Evolutionary conservation across 2,329 filamentous ascomycete species (phyloP).

Genomic region (Grosmannia huntii): DNA sequence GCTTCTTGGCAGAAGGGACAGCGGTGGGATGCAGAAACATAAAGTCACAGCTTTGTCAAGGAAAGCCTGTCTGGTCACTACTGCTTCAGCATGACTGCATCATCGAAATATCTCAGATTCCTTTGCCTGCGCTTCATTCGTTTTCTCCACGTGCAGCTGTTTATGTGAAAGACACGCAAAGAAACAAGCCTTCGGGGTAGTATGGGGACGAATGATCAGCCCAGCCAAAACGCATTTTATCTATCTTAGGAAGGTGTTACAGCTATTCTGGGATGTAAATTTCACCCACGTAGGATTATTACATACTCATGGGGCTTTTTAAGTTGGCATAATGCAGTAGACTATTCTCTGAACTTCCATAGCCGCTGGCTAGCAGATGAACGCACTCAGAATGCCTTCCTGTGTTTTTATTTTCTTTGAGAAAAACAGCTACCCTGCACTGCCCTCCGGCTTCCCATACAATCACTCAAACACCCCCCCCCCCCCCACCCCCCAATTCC

Average conservation of each 20-base stretch:
- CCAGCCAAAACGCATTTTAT: not conserved
- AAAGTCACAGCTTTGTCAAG: not conserved
- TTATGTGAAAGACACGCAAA: not conserved
- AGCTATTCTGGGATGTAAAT: not conserved
- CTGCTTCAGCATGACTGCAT: not conserved
- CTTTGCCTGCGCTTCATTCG: not conserved
- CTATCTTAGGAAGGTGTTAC: not conserved
- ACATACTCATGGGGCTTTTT: not conserved
- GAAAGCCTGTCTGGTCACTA: not conserved
- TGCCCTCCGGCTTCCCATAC: too few relatives aligned
- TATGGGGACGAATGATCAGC: not conserved
- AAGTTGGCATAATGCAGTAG: too few relatives aligned
- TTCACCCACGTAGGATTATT: not conserved
- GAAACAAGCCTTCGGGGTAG: not conserved
- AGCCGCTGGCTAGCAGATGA: not conserved
- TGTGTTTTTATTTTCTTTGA: not conserved
- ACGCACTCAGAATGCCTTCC: not conserved
- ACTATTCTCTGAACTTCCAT: too few relatives aligned
- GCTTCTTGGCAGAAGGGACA: not conserved
- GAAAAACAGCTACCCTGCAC: too few relatives aligned
- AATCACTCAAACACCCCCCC: not conserved
- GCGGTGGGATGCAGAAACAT: not conserved
- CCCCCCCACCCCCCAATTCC: too few relatives aligned
- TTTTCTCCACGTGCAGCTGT: not conserved
- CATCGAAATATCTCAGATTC: not conserved